Percentiles rank a stretch among this genome's conserved stretches.
Conservation (phyloP, 148 eudicot genomes). For the Silene conica region DNA sequence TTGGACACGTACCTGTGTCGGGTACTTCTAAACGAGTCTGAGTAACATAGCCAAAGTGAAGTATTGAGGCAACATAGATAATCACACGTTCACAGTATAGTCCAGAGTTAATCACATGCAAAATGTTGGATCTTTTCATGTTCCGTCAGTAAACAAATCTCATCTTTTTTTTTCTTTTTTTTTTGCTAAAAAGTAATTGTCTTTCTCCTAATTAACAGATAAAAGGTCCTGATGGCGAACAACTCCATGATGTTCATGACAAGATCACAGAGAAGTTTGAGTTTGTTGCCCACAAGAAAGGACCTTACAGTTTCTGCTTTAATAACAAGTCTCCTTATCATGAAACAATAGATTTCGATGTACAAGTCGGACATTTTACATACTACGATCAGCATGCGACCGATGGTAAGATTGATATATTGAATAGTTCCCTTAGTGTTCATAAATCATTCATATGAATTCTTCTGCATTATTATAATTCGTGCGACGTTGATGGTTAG, state of each 20-base stretch:
- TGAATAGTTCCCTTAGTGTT: background rate
- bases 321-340: conserved; percentile 86
- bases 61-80: too few species aligned
- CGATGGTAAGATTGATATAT: conserved; percentile 48
- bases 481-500: background rate
- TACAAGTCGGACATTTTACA: conserved; percentile 66
- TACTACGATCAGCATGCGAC: conserved; percentile 88
- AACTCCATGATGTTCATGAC: conserved; percentile 63
- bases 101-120: too few species aligned
- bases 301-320: conserved; percentile 79
- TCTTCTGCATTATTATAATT: background rate
- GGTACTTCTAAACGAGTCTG: too few species aligned
- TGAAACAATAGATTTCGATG: conserved; percentile 90
- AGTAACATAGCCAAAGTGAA: too few species aligned
- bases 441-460: conserved; percentile 12
- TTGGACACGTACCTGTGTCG: too few species aligned
- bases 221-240: conserved; percentile 73
- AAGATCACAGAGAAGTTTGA: conserved; percentile 71
- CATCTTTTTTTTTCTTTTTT: background rate
- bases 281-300: conserved; percentile 68
- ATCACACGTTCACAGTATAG: too few species aligned
- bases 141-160: background rate
- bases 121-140: too few species aligned
- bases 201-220: conserved; percentile 38
- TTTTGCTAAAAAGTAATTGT: conserved; percentile 11